Percentiles rank a stretch among this genome's conserved stretches.
phyloP scores from a whole-genome alignment of 371 early-diverging fungal species.

The Blyttiomyces sp. region DNA sequence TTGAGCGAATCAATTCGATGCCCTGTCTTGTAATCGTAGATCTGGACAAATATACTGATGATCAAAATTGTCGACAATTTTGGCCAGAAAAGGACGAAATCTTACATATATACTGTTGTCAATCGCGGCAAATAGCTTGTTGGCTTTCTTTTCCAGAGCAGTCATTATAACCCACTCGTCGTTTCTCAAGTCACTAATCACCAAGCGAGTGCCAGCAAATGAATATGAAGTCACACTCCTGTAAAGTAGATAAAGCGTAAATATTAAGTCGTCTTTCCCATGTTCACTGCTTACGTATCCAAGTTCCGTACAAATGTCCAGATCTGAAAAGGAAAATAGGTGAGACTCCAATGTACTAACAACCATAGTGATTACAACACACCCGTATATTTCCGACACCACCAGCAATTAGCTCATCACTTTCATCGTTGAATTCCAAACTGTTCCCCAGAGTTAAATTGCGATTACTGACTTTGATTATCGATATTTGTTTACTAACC shows the following conservation, averaged over 20 bases:
- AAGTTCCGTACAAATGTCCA: constrained; percentile 11
- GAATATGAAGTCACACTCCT: constrained; percentile 8
- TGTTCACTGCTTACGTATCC: constrained; percentile 7
- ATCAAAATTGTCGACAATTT: not conserved
- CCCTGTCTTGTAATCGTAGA: constrained; percentile 41
- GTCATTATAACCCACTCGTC: constrained; percentile 44
- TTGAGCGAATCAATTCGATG: constrained; percentile 28
- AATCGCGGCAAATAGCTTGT: constrained; percentile 31
- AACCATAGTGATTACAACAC: too few species aligned
- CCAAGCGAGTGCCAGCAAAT: constrained; percentile 28
- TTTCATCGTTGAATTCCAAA: constrained; percentile 32
- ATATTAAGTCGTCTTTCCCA: too few species aligned
- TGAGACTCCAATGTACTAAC: too few species aligned
- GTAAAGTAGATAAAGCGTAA: not conserved
- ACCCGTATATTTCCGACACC: constrained; percentile 46
- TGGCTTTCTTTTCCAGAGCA: constrained; percentile 13
- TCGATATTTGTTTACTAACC: constrained; percentile 16
- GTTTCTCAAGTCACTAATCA: constrained; percentile 31
- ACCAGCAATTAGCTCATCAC: constrained; percentile 37
- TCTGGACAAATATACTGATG: constrained; percentile 15
- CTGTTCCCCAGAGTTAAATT: constrained; percentile 16
- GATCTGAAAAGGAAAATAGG: constrained; percentile 15
- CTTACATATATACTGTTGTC: constrained; percentile 25
- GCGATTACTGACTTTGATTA: too few species aligned
- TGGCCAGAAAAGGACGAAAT: not conserved